A percentile compares a stretch with the other conserved stretches of the same genome.
Conservation (phyloP, 768 basidiomycete genomes). For the Mycena maculata region DNA sequence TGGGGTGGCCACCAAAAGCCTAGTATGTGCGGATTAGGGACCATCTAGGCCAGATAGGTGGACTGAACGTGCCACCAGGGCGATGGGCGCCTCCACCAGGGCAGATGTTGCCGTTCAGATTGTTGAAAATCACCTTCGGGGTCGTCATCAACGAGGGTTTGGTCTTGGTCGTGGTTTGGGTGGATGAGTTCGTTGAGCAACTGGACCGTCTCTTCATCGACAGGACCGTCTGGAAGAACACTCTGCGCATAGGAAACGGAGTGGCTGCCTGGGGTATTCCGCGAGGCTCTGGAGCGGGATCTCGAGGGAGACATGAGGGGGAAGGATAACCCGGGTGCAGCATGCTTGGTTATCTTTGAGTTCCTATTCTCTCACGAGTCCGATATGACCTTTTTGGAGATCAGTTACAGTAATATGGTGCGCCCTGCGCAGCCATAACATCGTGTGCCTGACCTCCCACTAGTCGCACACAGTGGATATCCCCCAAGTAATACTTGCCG, state of each 20-base stretch:
- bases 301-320: constrained; percentile 23
- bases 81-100: constrained; percentile 85
- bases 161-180: constrained; percentile 52
- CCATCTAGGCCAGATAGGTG: not conserved
- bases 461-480: constrained; percentile 88
- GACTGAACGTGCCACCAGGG: constrained; percentile 69
- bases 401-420: no score
- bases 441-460: constrained; percentile 21
- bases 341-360: no score
- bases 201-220: constrained; percentile 60
- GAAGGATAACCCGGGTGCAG: not conserved
- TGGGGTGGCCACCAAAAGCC: constrained; percentile 68
- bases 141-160: constrained; percentile 44
- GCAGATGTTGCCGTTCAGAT: constrained; percentile 47
- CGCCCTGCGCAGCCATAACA: constrained; percentile 44
- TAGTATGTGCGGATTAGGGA: constrained; percentile 42
- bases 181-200: constrained; percentile 59
- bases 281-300: constrained; percentile 32
- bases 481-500: constrained; percentile 48
- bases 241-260: constrained; percentile 47
- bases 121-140: constrained; percentile 1
- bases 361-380: no score
- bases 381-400: no score
- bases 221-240: constrained; percentile 57
- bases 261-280: constrained; percentile 25